Percentiles rank a stretch among this genome's conserved stretches.
These are phyloP conservation scores for Eucalyptus shirleyi DNA, from an alignment of 345 rosid genomes.

Conservation along the genomic window DNA sequence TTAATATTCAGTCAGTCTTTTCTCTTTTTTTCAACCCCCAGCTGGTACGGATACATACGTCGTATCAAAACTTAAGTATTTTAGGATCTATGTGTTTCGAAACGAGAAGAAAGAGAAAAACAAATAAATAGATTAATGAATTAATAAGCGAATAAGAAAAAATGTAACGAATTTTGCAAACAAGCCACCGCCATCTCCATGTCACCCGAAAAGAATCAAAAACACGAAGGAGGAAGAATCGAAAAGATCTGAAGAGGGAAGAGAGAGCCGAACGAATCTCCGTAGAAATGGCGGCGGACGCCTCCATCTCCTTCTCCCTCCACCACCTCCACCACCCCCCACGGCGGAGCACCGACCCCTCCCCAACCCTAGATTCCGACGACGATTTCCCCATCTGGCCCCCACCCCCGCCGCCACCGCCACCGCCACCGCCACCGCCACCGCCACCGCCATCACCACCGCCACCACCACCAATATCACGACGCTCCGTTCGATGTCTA, in stretches of 20 bases:
- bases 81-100: not conserved
- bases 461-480: not conserved
- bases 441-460: not conserved
- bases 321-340: not conserved
- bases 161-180: not conserved
- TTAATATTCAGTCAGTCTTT: not conserved
- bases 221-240: not conserved
- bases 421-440: not conserved
- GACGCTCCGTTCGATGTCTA: not conserved
- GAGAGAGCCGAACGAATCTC: not conserved
- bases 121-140: not conserved
- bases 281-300: slow-evolving; percentile 4
- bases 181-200: not conserved
- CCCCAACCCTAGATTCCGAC: slow-evolving; percentile 1
- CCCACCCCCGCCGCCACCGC: no score
- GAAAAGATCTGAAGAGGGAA: not conserved
- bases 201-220: not conserved
- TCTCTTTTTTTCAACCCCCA: not conserved
- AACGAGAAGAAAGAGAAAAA: not conserved
- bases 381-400: slow-evolving; percentile 27
- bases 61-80: not conserved
- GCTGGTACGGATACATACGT: not conserved
- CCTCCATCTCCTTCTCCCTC: slow-evolving; percentile 22
- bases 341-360: not conserved
- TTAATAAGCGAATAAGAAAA: not conserved